Evolutionary conservation across 176 grass and related monocot species (phyloP), one percentile per base, ranked within the genome.

Genomic region (Oryza brachyantha): DNA sequence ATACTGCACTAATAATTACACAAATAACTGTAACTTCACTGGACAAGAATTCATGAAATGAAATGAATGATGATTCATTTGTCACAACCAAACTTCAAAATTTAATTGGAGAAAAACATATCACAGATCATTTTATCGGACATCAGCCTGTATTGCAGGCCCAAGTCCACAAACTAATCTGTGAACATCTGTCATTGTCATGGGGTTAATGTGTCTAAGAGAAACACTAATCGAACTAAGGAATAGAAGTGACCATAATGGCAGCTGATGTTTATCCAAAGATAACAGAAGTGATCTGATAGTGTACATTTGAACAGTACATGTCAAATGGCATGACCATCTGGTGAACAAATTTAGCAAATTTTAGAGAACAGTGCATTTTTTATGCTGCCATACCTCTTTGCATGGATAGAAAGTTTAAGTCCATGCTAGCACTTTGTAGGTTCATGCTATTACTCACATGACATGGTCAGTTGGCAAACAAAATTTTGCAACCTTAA

Each of bases 241-340:
- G 5, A 82, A 72, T 24, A 82, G 3, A 87, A 77, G 9, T 48
- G 29, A 61, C 73, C 59, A 65, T 72, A 82, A 59, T 36, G 32
- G 7, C 3, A 55, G 10, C 57, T 29, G 39, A 28, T 1, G 24
- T 62, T 39, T 40, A 75, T 38, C 32, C 43, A 17, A 79, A 84
- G 25, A 75, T 2, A 41, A 29, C 5, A 3, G 31, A 67, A 72
- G 43, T 69, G 9, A 74, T 54, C 24, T 48, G 36, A 74, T 58
- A 25, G 31, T 62, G 39, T 10, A 25, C 16, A 74, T 69, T 67
- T 16, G 8, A 72, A 66, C 9, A 34, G 29, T 57, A 42, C 35
- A 52, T 50, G 63, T 16, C 8, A 75, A 72, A 48, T 81, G 68
- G 10, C 65, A 72, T 50, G 66, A 61, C 2, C 16, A 71, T 66